A percentile compares a stretch with the other conserved stretches of the same genome.
Evolutionary conservation across 2,329 filamentous ascomycete genomes (phyloP).

Genomic region (Venturia aucupariae): DNA sequence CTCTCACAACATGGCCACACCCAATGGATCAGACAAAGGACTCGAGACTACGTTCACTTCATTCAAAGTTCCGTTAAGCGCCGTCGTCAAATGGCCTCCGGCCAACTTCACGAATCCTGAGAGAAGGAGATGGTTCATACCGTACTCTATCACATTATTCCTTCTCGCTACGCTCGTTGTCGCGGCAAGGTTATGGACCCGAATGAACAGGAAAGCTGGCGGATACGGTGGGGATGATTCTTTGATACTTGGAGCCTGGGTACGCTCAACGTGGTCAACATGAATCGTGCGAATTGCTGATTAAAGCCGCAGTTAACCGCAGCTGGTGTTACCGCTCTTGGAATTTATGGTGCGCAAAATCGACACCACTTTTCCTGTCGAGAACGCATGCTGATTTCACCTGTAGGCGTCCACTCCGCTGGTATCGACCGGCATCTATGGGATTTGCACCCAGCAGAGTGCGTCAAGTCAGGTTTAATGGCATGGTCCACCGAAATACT

Average conservation of each 20-base stretch:
- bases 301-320: neutral
- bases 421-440: conserved; percentile 14
- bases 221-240: conserved; percentile 14
- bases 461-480: neutral
- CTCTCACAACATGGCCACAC: neutral
- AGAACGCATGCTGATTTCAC: neutral
- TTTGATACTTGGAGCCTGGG: conserved; percentile 13
- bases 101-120: conserved; percentile 5
- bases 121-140: conserved; percentile 10
- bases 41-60: conserved; percentile 8
- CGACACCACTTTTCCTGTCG: neutral
- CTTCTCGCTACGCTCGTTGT: conserved; percentile 7
- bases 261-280: neutral
- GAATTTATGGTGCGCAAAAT: conserved; percentile 10
- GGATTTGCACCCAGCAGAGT: neutral
- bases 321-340: conserved; percentile 2
- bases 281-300: neutral
- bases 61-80: conserved; percentile 10
- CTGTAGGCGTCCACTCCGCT: neutral
- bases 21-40: neutral
- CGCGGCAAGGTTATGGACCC: conserved; percentile 8
- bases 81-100: conserved; percentile 13
- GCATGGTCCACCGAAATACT: conserved; percentile 20
- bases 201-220: conserved; percentile 6
- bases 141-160: conserved; percentile 7